phyloP scores from a whole-genome alignment of 2,329 filamentous ascomycete species.

The Trichoderma polysporum region DNA sequence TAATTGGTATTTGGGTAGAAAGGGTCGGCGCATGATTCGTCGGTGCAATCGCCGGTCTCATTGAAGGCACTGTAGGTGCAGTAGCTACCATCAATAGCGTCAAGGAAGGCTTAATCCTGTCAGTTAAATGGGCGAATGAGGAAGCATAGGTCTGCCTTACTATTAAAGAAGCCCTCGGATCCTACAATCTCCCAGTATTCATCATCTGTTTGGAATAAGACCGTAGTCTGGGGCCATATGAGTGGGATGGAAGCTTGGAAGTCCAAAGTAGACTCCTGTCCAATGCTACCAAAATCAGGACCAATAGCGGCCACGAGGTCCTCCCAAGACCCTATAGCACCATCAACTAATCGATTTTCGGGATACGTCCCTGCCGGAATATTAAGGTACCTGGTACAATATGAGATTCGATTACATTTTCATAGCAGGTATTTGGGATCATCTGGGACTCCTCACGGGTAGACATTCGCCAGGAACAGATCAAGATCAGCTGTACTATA shows the following conservation, averaged over 20 bases:
- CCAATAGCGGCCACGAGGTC: not conserved
- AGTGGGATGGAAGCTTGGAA: not conserved
- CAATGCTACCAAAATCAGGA: not conserved
- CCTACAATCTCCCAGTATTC: constrained; percentile 1
- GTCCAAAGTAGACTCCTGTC: not conserved
- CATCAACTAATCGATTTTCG: not conserved
- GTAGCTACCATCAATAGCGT: constrained; percentile 45
- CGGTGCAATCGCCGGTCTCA: constrained; percentile 34
- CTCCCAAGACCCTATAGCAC: not conserved
- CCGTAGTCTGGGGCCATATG: constrained; percentile 1
- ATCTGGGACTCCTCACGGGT: not conserved
- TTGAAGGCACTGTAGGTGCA: constrained; percentile 33
- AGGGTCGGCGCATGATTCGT: constrained; percentile 8
- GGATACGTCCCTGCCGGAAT: not conserved
- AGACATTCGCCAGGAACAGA: not conserved
- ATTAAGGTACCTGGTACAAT: not conserved
- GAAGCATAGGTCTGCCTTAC: not conserved
- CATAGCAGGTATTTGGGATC: not conserved
- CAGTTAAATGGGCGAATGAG: not conserved
- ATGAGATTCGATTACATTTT: not conserved
- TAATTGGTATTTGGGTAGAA: constrained; percentile 29
- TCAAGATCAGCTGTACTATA: constrained; percentile 5
- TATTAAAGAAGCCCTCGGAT: not conserved
- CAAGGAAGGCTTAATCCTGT: constrained; percentile 40
- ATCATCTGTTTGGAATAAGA: constrained; percentile 2